A percentile compares a stretch with the other conserved stretches of the same genome.
phyloP scores from a whole-genome alignment of 2,329 filamentous ascomycete species.

The Ophiocordyceps australis region DNA sequence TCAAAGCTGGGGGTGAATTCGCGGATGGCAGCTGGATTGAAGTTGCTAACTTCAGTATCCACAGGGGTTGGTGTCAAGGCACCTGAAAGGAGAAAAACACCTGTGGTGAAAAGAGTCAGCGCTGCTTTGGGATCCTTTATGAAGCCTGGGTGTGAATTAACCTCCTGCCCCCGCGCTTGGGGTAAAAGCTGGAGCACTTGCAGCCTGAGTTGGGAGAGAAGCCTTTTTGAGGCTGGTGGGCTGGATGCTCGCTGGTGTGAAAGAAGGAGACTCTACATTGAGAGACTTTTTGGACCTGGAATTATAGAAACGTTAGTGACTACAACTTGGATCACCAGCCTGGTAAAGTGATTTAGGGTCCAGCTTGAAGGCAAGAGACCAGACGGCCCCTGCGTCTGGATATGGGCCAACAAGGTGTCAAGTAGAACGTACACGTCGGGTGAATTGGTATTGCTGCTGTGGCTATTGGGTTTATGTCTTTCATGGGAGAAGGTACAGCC shows the following conservation, averaged over 20 bases:
- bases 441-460: not conserved
- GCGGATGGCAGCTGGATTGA: slow-evolving; percentile 37
- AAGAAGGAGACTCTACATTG: slow-evolving; percentile 92
- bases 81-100: too few species aligned
- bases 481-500: slow-evolving; percentile 88
- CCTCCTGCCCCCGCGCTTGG: slow-evolving; percentile 42
- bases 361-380: too few species aligned
- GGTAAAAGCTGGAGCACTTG: slow-evolving; percentile 75
- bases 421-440: not conserved
- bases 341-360: too few species aligned
- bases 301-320: too few species aligned
- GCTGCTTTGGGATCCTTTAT: too few species aligned
- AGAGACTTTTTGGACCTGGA: slow-evolving; percentile 51
- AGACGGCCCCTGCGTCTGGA: too few species aligned
- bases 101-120: too few species aligned
- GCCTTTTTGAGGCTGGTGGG: slow-evolving; percentile 40
- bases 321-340: too few species aligned
- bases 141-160: too few species aligned
- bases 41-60: slow-evolving; percentile 24
- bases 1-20: slow-evolving; percentile 45
- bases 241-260: slow-evolving; percentile 49
- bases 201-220: slow-evolving; percentile 74
- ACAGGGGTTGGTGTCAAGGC: slow-evolving; percentile 17
- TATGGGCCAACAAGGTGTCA: too few species aligned
- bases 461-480: slow-evolving; percentile 35